Percentiles rank a stretch among this genome's conserved stretches.
Conservation (phyloP, 2,329 filamentous ascomycete genomes). For the Thielaviopsis populi region DNA sequence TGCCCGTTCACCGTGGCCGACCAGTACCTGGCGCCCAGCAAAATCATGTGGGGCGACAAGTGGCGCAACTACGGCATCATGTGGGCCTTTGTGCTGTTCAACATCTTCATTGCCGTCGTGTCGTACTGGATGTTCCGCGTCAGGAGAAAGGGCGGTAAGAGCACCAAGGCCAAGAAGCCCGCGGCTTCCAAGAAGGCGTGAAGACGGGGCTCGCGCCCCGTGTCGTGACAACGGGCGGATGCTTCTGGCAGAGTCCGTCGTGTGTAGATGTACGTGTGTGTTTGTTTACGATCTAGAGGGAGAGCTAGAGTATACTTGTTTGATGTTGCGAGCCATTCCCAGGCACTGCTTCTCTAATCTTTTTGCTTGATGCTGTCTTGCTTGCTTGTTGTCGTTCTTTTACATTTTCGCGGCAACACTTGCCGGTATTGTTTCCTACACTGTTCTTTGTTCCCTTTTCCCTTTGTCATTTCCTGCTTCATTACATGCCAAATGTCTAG, state of each 20-base stretch:
- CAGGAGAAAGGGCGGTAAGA: slow-evolving; percentile 20
- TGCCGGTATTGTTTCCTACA: too few relatives aligned
- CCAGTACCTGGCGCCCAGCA: slow-evolving; percentile 37
- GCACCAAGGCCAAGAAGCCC: neutral
- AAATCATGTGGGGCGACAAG: slow-evolving; percentile 36
- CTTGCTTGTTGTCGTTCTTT: neutral
- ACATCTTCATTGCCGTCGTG: slow-evolving; percentile 41
- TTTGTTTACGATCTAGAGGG: neutral
- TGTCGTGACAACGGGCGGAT: neutral
- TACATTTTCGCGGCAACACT: neutral
- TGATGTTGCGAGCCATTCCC: neutral
- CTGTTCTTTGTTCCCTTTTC: slow-evolving; percentile 16
- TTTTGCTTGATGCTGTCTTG: neutral
- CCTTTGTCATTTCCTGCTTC: neutral
- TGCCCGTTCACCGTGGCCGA: slow-evolving; percentile 49
- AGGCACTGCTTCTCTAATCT: neutral
- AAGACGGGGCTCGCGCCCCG: neutral
- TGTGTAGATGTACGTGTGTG: neutral
- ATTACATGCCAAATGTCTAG: neutral
- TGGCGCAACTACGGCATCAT: slow-evolving; percentile 60
- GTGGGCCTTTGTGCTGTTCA: slow-evolving; percentile 52
- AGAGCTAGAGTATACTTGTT: neutral
- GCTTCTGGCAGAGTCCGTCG: neutral
- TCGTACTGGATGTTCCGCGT: slow-evolving; percentile 51
- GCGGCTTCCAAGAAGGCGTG: slow-evolving; percentile 1